Conservation (phyloP, 192 early-diverging fungal species). For the Backusella westeae region DNA sequence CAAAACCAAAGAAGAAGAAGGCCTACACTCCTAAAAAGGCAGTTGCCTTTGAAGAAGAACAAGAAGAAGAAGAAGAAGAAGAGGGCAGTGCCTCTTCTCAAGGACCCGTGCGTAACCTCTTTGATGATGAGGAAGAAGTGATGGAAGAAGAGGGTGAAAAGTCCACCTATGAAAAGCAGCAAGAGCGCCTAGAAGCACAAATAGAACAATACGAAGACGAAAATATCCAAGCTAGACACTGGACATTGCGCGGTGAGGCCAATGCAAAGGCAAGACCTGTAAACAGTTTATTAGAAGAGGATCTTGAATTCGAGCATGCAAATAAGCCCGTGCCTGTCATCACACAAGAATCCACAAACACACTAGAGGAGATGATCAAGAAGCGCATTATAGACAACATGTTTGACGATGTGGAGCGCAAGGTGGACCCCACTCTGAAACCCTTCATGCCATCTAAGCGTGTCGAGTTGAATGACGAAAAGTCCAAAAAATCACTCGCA, state of each 20-base stretch:
- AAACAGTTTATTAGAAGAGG: constrained; percentile 92
- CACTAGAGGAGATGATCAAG: constrained; percentile 93
- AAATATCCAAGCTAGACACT: constrained; percentile 78
- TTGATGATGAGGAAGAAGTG: constrained; percentile 59
- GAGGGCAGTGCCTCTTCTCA: constrained; percentile 24
- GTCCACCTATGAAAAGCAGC: constrained; percentile 83
- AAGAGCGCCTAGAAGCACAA: constrained; percentile 62
- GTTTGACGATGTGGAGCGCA: constrained; percentile 94
- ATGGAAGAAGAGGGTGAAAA: constrained; percentile 48
- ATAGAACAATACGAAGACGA: constrained; percentile 87
- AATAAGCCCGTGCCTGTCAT: constrained; percentile 93
- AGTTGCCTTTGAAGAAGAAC: constrained; percentile 45
- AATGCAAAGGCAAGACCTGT: constrained; percentile 76
- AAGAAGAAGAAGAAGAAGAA: constrained; percentile 44
- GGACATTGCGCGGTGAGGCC: constrained; percentile 90
- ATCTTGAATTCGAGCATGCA: constrained; percentile 88
- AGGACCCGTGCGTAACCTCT: constrained; percentile 48
- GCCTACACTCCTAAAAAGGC: constrained; percentile 13
- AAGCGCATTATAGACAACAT: constrained; percentile 83
- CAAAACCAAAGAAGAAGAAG: constrained; percentile 29
- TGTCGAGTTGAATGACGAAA: constrained; percentile 83
- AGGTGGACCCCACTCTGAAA: constrained; percentile 70
- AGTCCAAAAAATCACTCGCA: constrained; percentile 84
- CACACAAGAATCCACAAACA: constrained; percentile 83
- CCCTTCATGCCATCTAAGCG: constrained; percentile 71